These are phyloP conservation scores for Guyanaporus albipodus DNA, from an alignment of 768 basidiomycete species.

Conservation along the genomic window DNA sequence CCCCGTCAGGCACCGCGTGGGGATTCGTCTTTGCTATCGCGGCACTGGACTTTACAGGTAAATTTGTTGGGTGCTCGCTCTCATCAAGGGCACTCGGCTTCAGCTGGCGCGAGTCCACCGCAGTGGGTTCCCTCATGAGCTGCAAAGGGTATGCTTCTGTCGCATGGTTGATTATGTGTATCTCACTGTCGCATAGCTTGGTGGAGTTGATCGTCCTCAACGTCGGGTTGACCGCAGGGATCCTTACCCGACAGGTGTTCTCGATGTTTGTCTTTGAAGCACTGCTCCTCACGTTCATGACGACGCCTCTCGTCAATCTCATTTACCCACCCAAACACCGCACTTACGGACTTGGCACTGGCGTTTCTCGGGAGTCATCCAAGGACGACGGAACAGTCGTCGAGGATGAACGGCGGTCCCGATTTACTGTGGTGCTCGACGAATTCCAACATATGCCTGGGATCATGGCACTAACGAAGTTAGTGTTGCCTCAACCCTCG, in stretches of 20 bases:
- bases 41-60: conserved; percentile 75
- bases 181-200: conserved; percentile 42
- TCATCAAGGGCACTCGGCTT: conserved; percentile 72
- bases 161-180: neutral
- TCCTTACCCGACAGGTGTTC: conserved; percentile 76
- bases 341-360: conserved; percentile 37
- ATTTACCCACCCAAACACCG: conserved; percentile 67
- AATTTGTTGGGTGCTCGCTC: conserved; percentile 79
- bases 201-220: conserved; percentile 97
- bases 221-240: conserved; percentile 78
- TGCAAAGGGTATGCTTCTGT: conserved; percentile 76
- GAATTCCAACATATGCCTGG: conserved; percentile 84
- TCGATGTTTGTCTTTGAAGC: conserved; percentile 94
- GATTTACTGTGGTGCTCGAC: conserved; percentile 86
- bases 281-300: conserved; percentile 80
- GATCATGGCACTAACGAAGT: conserved; percentile 85
- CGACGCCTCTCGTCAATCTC: conserved; percentile 68
- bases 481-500: conserved; percentile 49
- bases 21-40: conserved; percentile 81
- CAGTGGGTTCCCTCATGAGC: conserved; percentile 92
- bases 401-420: conserved; percentile 23
- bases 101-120: conserved; percentile 71
- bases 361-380: neutral
- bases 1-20: conserved; percentile 67
- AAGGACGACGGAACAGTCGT: neutral